Conservation (phyloP, 2,329 filamentous ascomycete genomes). For the Parastagonospora nodorum region DNA sequence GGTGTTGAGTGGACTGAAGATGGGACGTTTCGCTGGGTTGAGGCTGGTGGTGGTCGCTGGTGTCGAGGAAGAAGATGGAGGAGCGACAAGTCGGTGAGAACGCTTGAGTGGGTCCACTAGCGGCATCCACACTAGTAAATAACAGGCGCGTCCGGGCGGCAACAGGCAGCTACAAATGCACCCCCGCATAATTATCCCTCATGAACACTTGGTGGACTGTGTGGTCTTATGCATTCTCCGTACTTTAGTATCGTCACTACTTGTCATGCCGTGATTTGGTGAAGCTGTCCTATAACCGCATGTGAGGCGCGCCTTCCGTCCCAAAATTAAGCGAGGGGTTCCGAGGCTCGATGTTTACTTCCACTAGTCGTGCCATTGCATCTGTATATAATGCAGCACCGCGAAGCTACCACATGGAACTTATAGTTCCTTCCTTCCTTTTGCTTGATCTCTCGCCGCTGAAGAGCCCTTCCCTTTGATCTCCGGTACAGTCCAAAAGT, state of each 20-base stretch:
- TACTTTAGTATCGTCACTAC: too few species aligned
- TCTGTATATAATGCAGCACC: neutral
- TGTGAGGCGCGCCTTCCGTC: neutral
- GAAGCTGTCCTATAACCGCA: too few species aligned
- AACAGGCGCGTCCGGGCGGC: neutral
- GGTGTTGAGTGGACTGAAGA: slow-evolving; percentile 36
- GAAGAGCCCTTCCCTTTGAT: slow-evolving; percentile 46
- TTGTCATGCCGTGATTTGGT: too few species aligned
- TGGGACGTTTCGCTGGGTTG: slow-evolving; percentile 31
- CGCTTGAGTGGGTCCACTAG: slow-evolving; percentile 29
- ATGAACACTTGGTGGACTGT: too few species aligned
- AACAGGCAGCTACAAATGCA: too few species aligned
- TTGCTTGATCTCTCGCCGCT: slow-evolving; percentile 19
- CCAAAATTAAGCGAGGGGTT: neutral
- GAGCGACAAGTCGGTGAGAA: slow-evolving; percentile 22
- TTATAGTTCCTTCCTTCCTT: slow-evolving; percentile 38
- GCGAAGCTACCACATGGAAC: neutral
- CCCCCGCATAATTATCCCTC: too few species aligned
- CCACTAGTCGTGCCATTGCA: neutral
- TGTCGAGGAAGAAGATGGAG: slow-evolving; percentile 41
- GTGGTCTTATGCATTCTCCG: too few species aligned
- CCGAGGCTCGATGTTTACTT: neutral
- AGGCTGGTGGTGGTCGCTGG: slow-evolving; percentile 34
- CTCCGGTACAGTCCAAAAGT: slow-evolving; percentile 59
- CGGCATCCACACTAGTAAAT: neutral